phyloP scores from a whole-genome alignment of 495 filamentous ascomycete genomes.

The Neurospora sp. region DNA sequence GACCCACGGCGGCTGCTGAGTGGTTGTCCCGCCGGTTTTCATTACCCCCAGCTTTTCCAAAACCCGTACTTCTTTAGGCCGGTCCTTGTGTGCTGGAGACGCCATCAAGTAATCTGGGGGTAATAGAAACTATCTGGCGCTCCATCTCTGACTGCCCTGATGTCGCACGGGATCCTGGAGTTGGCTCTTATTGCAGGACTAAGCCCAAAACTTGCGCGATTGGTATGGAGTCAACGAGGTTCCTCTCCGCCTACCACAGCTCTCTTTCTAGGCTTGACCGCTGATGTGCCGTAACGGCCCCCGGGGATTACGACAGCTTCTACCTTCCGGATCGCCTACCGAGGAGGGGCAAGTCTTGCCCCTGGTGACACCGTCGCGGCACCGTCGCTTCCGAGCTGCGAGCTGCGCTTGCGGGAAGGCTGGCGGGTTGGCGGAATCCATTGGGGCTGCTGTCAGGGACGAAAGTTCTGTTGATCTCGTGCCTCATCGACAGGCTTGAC shows the following conservation, averaged over 20 bases:
- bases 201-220: neutral
- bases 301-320: slow-evolving; percentile 1
- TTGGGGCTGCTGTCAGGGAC: slow-evolving; percentile 5
- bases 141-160: neutral
- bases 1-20: slow-evolving; percentile 4
- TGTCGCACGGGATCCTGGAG: slow-evolving; percentile 14
- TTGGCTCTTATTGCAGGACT: neutral
- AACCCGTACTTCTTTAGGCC: slow-evolving; percentile 1
- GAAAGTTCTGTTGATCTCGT: slow-evolving; percentile 27
- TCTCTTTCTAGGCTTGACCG: slow-evolving; percentile 11
- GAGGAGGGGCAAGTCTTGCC: neutral
- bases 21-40: slow-evolving; percentile 14
- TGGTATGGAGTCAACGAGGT: neutral
- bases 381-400: neutral
- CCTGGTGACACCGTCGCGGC: neutral
- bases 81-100: slow-evolving; percentile 9
- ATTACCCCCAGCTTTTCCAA: slow-evolving; percentile 16
- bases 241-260: neutral
- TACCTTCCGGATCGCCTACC: neutral
- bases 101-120: slow-evolving; percentile 32
- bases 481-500: neutral
- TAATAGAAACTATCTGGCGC: slow-evolving; percentile 23
- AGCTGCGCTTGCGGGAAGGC: slow-evolving; percentile 5
- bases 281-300: slow-evolving; percentile 10
- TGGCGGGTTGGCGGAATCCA: slow-evolving; percentile 1